A percentile compares a stretch with the other conserved stretches of the same genome.
These are phyloP conservation scores for Lichina pygmaea DNA, from an alignment of 495 filamentous ascomycete species.

Conservation along the genomic window DNA sequence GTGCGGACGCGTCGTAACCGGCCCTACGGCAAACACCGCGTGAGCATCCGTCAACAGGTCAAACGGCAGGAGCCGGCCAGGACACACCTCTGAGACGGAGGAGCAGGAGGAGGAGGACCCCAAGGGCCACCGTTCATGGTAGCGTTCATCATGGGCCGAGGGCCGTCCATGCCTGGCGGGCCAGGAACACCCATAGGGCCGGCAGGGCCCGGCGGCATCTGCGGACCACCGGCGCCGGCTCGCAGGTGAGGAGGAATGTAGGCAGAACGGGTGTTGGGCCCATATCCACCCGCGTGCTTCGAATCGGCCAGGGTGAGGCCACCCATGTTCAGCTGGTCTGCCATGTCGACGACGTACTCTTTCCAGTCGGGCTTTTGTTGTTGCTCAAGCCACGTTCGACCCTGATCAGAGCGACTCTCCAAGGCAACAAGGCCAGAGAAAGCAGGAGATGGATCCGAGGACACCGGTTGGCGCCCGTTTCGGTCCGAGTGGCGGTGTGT, in stretches of 20 bases:
- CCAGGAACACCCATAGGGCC: slow-evolving; percentile 5
- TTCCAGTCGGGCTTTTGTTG: no score
- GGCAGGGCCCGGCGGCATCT: slow-evolving; percentile 3
- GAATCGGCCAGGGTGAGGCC: slow-evolving; percentile 50
- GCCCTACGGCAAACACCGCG: slow-evolving; percentile 2
- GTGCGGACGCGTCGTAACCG: slow-evolving; percentile 6
- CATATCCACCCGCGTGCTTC: slow-evolving; percentile 33
- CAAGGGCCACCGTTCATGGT: slow-evolving; percentile 3
- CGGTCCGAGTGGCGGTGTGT: no score
- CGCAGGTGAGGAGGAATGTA: slow-evolving; percentile 96
- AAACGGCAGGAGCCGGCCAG: neutral
- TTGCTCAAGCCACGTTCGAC: no score
- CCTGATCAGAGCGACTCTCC: no score
- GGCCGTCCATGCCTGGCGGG: slow-evolving; percentile 16
- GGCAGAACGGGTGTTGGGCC: slow-evolving; percentile 18
- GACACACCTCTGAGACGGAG: neutral
- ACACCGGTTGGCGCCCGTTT: no score
- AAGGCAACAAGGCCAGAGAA: no score
- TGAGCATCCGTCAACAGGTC: neutral
- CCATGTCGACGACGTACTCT: slow-evolving; percentile 32
- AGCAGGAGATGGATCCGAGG: no score
- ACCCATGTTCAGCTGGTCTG: slow-evolving; percentile 83
- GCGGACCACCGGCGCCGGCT: slow-evolving; percentile 18
- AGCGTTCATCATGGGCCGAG: slow-evolving; percentile 14
- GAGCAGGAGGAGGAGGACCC: neutral